Percentiles rank a stretch among this genome's conserved stretches.
phyloP scores from a whole-genome alignment of 2,329 filamentous ascomycete species.

The Exserohilum rostratum region DNA sequence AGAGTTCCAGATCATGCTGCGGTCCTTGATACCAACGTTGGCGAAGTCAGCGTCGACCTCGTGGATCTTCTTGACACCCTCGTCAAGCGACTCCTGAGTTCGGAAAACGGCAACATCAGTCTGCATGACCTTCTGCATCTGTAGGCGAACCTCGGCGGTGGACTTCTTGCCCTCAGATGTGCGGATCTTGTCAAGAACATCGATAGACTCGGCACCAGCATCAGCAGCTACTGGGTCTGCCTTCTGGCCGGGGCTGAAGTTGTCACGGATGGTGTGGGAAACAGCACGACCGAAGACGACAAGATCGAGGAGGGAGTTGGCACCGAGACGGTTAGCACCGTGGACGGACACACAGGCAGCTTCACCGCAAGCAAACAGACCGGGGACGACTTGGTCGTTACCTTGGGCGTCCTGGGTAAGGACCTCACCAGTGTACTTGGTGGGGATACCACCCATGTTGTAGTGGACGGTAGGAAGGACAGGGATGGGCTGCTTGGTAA shows the following conservation, averaged over 20 bases:
- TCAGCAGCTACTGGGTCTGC: conserved; percentile 82
- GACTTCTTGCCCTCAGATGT: conserved; percentile 83
- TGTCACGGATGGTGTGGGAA: conserved; percentile 95
- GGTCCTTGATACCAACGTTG: conserved; percentile 93
- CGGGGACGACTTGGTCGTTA: conserved; percentile 90
- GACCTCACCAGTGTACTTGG: conserved; percentile 96
- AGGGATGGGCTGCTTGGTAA: conserved; percentile 94
- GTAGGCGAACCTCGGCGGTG: conserved; percentile 84
- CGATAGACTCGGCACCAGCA: conserved; percentile 85
- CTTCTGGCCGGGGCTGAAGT: conserved; percentile 81
- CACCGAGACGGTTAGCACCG: conserved; percentile 95
- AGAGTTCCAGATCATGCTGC: conserved; percentile 99
- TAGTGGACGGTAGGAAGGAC: conserved; percentile 98
- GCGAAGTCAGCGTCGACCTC: conserved; percentile 81
- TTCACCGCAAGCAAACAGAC: conserved; percentile 95
- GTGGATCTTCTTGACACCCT: conserved; percentile 87
- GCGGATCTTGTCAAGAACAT: conserved; percentile 82
- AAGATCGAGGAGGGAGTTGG: conserved; percentile 96
- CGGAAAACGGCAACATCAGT: conserved; percentile 96
- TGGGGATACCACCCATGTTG: conserved; percentile 99
- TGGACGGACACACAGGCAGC: conserved; percentile 97
- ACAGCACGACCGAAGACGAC: conserved; percentile 98
- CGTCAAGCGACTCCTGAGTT: conserved; percentile 89
- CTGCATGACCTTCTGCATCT: conserved; percentile 99
- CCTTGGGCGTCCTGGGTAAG: conserved; percentile 84